Percentiles rank a stretch among this genome's conserved stretches.
Evolutionary conservation across 164 flowering plant species (phyloP).

Genomic region (Sedum album): DNA sequence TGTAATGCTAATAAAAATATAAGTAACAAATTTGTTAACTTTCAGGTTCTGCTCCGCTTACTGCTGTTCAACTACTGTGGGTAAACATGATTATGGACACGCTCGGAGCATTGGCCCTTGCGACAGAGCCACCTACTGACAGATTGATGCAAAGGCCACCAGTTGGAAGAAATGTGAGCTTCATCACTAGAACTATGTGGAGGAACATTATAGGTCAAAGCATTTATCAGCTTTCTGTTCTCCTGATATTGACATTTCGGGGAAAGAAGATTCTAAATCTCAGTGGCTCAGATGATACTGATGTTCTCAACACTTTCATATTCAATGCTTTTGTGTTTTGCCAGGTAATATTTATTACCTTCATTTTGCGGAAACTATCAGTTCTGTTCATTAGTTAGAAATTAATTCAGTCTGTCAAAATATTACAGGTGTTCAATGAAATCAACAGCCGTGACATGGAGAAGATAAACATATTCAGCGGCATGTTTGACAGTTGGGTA

Average conservation of each 20-base stretch:
- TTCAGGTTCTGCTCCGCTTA: constrained; percentile 79
- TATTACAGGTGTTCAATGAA: constrained; percentile 67
- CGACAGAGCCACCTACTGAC: constrained; percentile 75
- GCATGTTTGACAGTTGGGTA: constrained; percentile 47
- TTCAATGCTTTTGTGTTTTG: constrained; percentile 72
- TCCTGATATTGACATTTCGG: constrained; percentile 32
- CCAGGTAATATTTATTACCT: constrained; percentile 38
- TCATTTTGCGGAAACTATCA: too few relatives aligned
- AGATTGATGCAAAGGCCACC: constrained; percentile 61
- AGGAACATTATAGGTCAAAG: constrained; percentile 77
- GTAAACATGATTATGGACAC: constrained; percentile 91
- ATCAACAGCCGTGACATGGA: constrained; percentile 79
- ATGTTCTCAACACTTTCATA: constrained; percentile 49
- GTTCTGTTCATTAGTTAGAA: too few relatives aligned
- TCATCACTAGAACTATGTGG: constrained; percentile 69
- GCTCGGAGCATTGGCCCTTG: constrained; percentile 74
- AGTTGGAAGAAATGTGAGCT: constrained; percentile 32
- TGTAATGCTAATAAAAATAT: neutral
- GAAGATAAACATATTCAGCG: constrained; percentile 56
- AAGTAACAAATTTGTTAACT: constrained; percentile 1
- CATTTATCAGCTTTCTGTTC: constrained; percentile 49
- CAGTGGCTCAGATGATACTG: constrained; percentile 29
- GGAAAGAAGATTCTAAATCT: constrained; percentile 49
- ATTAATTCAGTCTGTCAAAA: neutral
- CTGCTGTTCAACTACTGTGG: constrained; percentile 84